These are phyloP conservation scores for Penicillium vulpinum DNA, from an alignment of 2,329 filamentous ascomycete genomes.

Conservation along the genomic window DNA sequence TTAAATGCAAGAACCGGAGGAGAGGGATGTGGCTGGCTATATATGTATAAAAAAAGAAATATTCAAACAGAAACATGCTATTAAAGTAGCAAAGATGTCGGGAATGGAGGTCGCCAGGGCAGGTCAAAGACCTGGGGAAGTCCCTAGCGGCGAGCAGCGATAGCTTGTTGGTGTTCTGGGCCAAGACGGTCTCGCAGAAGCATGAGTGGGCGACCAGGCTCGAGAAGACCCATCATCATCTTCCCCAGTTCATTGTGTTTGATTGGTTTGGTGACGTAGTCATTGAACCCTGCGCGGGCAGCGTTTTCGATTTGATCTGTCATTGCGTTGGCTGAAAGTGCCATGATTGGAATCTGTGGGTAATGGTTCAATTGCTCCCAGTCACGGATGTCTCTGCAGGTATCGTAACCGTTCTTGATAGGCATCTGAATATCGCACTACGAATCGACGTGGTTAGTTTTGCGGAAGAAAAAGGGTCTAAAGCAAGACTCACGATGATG, in stretches of 20 bases:
- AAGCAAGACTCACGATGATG: slow-evolving; percentile 44
- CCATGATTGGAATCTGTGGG: slow-evolving; percentile 51
- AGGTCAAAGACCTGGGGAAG: background rate
- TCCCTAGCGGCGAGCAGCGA: slow-evolving; percentile 15
- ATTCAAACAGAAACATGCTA: slow-evolving; percentile 5
- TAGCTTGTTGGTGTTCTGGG: slow-evolving; percentile 20
- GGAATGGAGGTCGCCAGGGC: background rate
- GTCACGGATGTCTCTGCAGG: slow-evolving; percentile 47
- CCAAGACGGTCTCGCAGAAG: slow-evolving; percentile 44
- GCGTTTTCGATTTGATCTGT: slow-evolving; percentile 51
- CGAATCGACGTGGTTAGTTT: slow-evolving; percentile 4
- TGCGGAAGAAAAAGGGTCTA: background rate
- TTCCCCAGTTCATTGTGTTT: slow-evolving; percentile 51
- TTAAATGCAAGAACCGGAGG: slow-evolving; percentile 2
- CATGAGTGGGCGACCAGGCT: slow-evolving; percentile 43
- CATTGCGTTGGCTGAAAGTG: slow-evolving; percentile 52
- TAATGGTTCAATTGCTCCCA: slow-evolving; percentile 50
- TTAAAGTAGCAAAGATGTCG: background rate
- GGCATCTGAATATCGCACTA: slow-evolving; percentile 55
- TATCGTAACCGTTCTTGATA: slow-evolving; percentile 52
- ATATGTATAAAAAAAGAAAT: background rate
- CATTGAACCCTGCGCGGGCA: slow-evolving; percentile 49
- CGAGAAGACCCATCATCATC: slow-evolving; percentile 52
- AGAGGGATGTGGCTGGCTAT: background rate
- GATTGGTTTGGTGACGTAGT: slow-evolving; percentile 53